Evolutionary conservation across 345 rosid genomes (phyloP).

Genomic region (Eucalyptus sp.): DNA sequence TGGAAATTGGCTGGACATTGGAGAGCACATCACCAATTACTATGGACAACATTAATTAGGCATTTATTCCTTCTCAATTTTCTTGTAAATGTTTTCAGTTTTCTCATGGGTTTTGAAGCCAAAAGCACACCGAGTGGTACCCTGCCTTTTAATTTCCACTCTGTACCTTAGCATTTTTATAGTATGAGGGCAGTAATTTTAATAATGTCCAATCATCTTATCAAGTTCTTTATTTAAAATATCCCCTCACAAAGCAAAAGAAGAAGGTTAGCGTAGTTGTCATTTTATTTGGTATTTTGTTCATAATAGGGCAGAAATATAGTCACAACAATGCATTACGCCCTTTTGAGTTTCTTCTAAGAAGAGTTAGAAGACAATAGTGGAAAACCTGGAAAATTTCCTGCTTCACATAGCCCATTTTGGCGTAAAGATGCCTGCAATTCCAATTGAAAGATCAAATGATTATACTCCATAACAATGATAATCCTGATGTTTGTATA

Average conservation of each 20-base stretch:
- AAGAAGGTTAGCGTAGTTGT: neutral
- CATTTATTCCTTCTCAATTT: neutral
- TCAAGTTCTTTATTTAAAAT: neutral
- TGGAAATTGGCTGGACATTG: neutral
- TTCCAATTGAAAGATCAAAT: neutral
- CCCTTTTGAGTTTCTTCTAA: neutral
- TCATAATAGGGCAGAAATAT: neutral
- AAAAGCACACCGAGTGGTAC: neutral
- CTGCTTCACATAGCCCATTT: neutral
- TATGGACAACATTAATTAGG: neutral
- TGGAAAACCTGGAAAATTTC: neutral
- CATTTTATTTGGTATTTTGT: neutral
- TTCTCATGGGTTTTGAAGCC: neutral
- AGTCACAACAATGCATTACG: neutral
- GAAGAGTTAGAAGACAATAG: neutral
- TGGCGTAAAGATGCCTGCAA: neutral
- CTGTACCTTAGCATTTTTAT: neutral
- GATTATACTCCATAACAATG: neutral
- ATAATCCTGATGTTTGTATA: neutral
- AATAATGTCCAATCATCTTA: neutral
- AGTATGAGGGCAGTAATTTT: neutral
- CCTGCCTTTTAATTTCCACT: neutral
- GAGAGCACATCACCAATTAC: neutral
- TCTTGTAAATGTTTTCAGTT: neutral
- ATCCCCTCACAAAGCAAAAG: neutral